phyloP scores from a whole-genome alignment of 1,284 basidiomycete species.

The Leccinum pseudoinsigne region DNA sequence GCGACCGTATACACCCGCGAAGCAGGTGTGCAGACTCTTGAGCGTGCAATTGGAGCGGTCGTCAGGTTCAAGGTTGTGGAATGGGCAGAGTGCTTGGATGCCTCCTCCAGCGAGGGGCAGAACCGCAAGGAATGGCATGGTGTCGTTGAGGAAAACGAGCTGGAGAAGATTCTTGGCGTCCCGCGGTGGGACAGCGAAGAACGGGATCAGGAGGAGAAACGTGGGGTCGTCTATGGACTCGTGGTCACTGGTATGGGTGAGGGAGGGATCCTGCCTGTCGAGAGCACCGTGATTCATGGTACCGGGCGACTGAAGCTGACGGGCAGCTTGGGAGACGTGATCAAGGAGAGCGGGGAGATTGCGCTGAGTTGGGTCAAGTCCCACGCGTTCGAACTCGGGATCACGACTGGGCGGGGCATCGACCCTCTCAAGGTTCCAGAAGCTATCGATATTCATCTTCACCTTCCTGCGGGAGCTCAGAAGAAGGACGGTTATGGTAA shows the following conservation, averaged over 20 bases:
- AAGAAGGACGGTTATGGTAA: constrained; percentile 74
- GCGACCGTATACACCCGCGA: constrained; percentile 83
- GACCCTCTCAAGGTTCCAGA: constrained; percentile 75
- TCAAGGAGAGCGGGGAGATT: constrained; percentile 87
- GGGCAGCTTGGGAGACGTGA: constrained; percentile 82
- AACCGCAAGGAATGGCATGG: constrained; percentile 53
- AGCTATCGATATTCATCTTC: constrained; percentile 82
- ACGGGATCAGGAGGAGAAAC: constrained; percentile 63
- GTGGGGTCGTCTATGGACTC: constrained; percentile 82
- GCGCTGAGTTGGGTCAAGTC: constrained; percentile 88
- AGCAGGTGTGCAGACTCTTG: constrained; percentile 90
- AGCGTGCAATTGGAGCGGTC: constrained; percentile 84
- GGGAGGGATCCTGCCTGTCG: constrained; percentile 83
- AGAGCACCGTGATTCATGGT: constrained; percentile 76
- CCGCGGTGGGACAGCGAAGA: constrained; percentile 83
- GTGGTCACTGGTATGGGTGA: constrained; percentile 90
- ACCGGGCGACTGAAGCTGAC: constrained; percentile 73
- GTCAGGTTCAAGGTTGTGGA: constrained; percentile 89
- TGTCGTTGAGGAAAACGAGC: constrained; percentile 65
- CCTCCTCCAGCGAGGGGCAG: constrained; percentile 12
- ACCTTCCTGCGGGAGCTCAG: constrained; percentile 83
- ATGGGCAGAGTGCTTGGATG: constrained; percentile 75
- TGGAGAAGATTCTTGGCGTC: constrained; percentile 86
- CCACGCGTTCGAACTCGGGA: constrained; percentile 78
- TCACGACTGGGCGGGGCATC: constrained; percentile 65